Percentiles rank a stretch among this genome's conserved stretches.
These are phyloP conservation scores for Podospora bellae-mahoneyi DNA, from an alignment of 495 filamentous ascomycete species.

Conservation along the genomic window DNA sequence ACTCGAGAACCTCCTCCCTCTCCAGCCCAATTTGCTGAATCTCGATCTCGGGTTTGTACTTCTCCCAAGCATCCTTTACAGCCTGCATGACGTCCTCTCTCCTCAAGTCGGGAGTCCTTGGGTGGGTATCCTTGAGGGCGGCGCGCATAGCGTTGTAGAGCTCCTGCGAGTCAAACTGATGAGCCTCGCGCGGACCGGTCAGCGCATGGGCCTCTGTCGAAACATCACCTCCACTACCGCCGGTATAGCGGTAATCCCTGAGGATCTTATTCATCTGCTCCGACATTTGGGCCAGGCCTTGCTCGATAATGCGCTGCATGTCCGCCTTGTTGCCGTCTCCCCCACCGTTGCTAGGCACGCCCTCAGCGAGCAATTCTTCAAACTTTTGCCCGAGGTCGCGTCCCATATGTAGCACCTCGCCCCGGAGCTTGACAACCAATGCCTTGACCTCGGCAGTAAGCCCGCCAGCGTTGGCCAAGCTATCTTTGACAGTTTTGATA, in stretches of 20 bases:
- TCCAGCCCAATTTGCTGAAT: constrained; percentile 85
- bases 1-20: constrained; percentile 80
- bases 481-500: constrained; percentile 79
- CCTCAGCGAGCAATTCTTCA: constrained; percentile 56
- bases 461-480: constrained; percentile 77
- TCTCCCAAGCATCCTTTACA: constrained; percentile 83
- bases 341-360: constrained; percentile 31
- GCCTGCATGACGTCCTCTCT: constrained; percentile 82
- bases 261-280: constrained; percentile 73
- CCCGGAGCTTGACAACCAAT: constrained; percentile 79
- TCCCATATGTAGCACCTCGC: constrained; percentile 92
- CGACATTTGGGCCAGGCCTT: constrained; percentile 74
- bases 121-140: constrained; percentile 63
- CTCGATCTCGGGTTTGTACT: constrained; percentile 87
- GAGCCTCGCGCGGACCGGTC: background rate
- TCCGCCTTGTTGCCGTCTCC: constrained; percentile 61
- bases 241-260: constrained; percentile 59
- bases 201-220: background rate
- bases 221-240: constrained; percentile 19
- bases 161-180: constrained; percentile 63
- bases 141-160: constrained; percentile 77
- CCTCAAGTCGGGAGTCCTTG: constrained; percentile 39
- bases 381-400: constrained; percentile 79
- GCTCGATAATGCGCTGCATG: constrained; percentile 70
- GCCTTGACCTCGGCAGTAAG: constrained; percentile 88